Percentiles rank a stretch among this genome's conserved stretches.
Evolutionary conservation across 352 stramenopile species (phyloP).

Genomic region (Pseudoperonospora humuli): DNA sequence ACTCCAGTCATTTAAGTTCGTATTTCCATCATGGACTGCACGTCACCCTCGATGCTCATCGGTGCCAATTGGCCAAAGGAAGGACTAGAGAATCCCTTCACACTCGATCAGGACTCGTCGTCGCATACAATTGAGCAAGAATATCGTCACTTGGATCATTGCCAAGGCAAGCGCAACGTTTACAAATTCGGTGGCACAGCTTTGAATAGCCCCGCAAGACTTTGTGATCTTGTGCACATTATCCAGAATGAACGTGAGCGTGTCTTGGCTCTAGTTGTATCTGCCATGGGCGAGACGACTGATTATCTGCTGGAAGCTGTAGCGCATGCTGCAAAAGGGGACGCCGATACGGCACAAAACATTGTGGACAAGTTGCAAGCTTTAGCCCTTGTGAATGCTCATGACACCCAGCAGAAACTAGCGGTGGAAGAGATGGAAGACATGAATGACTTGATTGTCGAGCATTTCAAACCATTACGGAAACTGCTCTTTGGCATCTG

Average conservation of each 20-base stretch:
- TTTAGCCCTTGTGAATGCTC: constrained; percentile 56
- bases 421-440: constrained; percentile 32
- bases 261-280: constrained; percentile 66
- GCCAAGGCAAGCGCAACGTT: constrained; percentile 53
- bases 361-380: constrained; percentile 54
- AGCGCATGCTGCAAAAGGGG: constrained; percentile 43
- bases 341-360: constrained; percentile 32
- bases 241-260: constrained; percentile 47
- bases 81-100: constrained; percentile 23
- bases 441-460: constrained; percentile 38
- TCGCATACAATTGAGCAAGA: neutral
- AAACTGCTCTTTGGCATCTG: constrained; percentile 73
- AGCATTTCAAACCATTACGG: constrained; percentile 66
- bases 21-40: constrained; percentile 49
- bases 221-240: constrained; percentile 61
- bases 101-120: constrained; percentile 19
- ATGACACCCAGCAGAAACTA: constrained; percentile 50
- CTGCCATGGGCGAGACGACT: constrained; percentile 75
- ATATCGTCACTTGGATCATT: constrained; percentile 42
- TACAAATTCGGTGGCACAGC: constrained; percentile 84
- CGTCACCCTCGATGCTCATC: constrained; percentile 61
- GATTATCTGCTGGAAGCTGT: constrained; percentile 63
- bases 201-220: constrained; percentile 49
- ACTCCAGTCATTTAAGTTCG: constrained; percentile 22
- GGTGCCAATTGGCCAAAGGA: constrained; percentile 41